phyloP scores from a whole-genome alignment of 495 filamentous ascomycete species.

The Staphylotrichum longicolle region DNA sequence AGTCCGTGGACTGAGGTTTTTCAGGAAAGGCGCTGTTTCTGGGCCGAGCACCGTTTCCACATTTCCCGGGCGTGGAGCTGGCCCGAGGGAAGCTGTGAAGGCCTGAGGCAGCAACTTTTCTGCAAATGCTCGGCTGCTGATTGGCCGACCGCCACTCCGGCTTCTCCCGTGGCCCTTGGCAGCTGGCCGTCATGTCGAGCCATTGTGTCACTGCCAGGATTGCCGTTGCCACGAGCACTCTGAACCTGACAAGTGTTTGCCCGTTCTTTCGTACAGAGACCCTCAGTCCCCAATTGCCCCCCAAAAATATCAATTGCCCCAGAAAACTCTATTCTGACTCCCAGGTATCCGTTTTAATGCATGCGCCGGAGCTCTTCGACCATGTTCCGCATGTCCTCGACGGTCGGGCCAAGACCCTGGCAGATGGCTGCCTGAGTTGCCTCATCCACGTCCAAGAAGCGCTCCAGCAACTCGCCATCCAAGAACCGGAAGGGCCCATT shows the following conservation, averaged over 20 bases:
- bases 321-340: conserved; percentile 2
- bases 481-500: conserved; percentile 84
- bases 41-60: conserved; percentile 38
- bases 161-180: conserved; percentile 27
- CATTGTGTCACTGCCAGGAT: conserved; percentile 16
- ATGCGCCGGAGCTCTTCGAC: conserved; percentile 73
- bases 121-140: conserved; percentile 26
- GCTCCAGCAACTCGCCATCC: conserved; percentile 87
- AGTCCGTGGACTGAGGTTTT: conserved; percentile 48
- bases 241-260: neutral
- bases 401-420: conserved; percentile 56
- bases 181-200: conserved; percentile 10
- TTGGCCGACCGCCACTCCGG: conserved; percentile 29
- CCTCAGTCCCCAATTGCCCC: neutral
- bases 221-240: conserved; percentile 2
- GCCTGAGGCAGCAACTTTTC: conserved; percentile 34
- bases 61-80: conserved; percentile 27
- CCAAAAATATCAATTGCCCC: neutral
- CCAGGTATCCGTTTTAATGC: conserved; percentile 45
- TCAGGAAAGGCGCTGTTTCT: conserved; percentile 38
- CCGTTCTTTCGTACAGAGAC: no score
- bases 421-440: conserved; percentile 65
- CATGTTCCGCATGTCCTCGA: conserved; percentile 69
- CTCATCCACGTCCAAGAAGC: conserved; percentile 70
- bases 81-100: conserved; percentile 16